Evolutionary conservation across 2,329 filamentous ascomycete species (phyloP), one percentile per base, ranked within the genome.

Genomic region (Tolypocladium amazonense): DNA sequence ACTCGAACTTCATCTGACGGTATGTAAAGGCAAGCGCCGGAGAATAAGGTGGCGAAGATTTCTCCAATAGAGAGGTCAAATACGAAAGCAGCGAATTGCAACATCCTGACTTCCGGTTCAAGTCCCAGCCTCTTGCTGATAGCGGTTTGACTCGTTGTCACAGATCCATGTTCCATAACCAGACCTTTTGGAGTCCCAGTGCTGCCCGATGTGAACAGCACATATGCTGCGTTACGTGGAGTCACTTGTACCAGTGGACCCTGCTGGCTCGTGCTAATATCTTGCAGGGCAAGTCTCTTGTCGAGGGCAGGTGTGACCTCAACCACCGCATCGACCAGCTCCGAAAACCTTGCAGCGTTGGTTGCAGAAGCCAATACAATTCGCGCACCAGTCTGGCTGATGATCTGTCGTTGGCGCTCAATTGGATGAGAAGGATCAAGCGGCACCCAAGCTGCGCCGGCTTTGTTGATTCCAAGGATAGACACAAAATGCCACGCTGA

Each of bases 401-500:
- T 20, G 4, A 60, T 25, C 5, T 55, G 35, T 3, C 38, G n/a
- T 8, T 43, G 47, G 8, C 59, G 56, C n/a, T 56, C 18, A 5
- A 30, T 12, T 15, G 61, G 61, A 27, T 58, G 41, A 3, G 38
- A 27, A 2, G 59, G 61, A 18, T 61, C 60, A 7, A 65, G 56
- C n/a, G 59, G 60, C 14, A 62, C 62, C 7, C 57, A 63, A 15
- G 56, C 60, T 9, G 52, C 64, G 14, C 64, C 63, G 9, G 63
- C 64, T n/a, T 59, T 59, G 14, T 60, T 37, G 20, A 65, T 57
- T 2, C 59, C 64, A 0, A 65, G 45, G 14, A 60, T 60, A 6
- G 63, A 41, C 23, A 65, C 62, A 14, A 63, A 20, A 14, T 56
- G 55, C 63, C 63, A 65, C n/a, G 35, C 53, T 14, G 53, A 56